Evolutionary conservation across 2,329 filamentous ascomycete genomes (phyloP).

Genomic region (Stemphylium vesicarium): DNA sequence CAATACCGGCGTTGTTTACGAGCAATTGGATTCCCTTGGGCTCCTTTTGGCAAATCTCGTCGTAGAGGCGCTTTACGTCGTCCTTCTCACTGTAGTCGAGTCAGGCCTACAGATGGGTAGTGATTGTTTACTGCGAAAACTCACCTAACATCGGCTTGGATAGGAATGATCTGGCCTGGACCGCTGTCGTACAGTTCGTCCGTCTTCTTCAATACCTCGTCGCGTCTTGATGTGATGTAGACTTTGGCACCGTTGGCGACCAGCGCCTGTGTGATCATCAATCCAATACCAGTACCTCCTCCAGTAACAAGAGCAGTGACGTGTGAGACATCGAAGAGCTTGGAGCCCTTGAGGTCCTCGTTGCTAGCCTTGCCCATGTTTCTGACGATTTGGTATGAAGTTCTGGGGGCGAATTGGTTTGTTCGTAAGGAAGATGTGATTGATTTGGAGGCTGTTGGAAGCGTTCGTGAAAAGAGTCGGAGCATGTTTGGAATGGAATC

Average conservation of each 20-base stretch:
- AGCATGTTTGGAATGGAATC: constrained; percentile 33
- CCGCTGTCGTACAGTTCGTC: constrained; percentile 55
- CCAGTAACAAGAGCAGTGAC: constrained; percentile 55
- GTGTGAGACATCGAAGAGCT: constrained; percentile 56
- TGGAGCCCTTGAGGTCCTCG: constrained; percentile 49
- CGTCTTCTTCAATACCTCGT: constrained; percentile 48
- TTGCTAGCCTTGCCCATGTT: constrained; percentile 49
- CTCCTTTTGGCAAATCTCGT: constrained; percentile 54
- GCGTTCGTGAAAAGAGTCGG: constrained; percentile 33
- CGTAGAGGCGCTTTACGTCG: constrained; percentile 52
- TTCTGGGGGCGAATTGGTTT: constrained; percentile 19
- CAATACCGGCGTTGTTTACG: constrained; percentile 62
- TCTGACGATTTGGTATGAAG: constrained; percentile 29
- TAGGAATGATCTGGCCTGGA: constrained; percentile 56
- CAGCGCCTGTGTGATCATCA: constrained; percentile 71
- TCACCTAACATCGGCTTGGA: constrained; percentile 39
- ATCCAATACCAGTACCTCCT: constrained; percentile 57
- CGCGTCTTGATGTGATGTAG: constrained; percentile 45
- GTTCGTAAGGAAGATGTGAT: constrained; percentile 12
- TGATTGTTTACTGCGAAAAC: not conserved
- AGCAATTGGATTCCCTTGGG: constrained; percentile 61
- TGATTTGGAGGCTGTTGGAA: constrained; percentile 13
- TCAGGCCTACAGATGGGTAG: not conserved
- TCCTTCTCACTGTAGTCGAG: constrained; percentile 53
- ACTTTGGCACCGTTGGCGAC: constrained; percentile 66